phyloP scores from a whole-genome alignment of 1,139 yeast genomes.

The Zygosaccharomyces sapae region DNA sequence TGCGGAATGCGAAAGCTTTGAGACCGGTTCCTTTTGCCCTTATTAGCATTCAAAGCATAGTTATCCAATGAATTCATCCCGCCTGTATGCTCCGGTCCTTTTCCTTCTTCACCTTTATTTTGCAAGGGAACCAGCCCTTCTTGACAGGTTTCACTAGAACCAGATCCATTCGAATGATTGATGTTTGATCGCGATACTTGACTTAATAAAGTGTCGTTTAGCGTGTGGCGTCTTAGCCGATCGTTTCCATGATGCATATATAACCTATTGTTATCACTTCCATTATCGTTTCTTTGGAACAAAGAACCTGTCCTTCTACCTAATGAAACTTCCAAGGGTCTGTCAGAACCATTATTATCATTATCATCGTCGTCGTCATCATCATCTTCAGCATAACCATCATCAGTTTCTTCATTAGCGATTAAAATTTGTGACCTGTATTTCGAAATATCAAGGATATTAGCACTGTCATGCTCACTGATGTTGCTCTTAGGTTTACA shows the following conservation, averaged over 20 bases:
- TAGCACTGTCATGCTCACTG: slow-evolving; percentile 11
- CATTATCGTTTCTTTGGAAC: slow-evolving; percentile 13
- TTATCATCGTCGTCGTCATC: slow-evolving; percentile 30
- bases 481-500: slow-evolving; percentile 4
- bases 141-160: not conserved
- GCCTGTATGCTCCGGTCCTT: not conserved
- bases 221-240: slow-evolving; percentile 7
- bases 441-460: slow-evolving; percentile 13
- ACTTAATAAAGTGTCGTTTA: slow-evolving; percentile 15
- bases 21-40: not conserved
- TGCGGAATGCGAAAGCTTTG: slow-evolving; percentile 1
- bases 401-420: slow-evolving; percentile 29
- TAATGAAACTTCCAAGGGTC: slow-evolving; percentile 40
- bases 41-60: slow-evolving; percentile 1
- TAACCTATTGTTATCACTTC: slow-evolving; percentile 1
- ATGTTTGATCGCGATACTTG: not conserved
- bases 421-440: slow-evolving; percentile 13
- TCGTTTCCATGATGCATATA: slow-evolving; percentile 7
- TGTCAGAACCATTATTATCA: too few relatives aligned
- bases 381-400: slow-evolving; percentile 35
- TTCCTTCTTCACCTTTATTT: not conserved
- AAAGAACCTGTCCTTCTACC: slow-evolving; percentile 21
- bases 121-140: slow-evolving; percentile 5
- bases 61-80: not conserved
- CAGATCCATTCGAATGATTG: not conserved